phyloP scores from a whole-genome alignment of 768 basidiomycete genomes.

The Solioccasus polychromus region DNA sequence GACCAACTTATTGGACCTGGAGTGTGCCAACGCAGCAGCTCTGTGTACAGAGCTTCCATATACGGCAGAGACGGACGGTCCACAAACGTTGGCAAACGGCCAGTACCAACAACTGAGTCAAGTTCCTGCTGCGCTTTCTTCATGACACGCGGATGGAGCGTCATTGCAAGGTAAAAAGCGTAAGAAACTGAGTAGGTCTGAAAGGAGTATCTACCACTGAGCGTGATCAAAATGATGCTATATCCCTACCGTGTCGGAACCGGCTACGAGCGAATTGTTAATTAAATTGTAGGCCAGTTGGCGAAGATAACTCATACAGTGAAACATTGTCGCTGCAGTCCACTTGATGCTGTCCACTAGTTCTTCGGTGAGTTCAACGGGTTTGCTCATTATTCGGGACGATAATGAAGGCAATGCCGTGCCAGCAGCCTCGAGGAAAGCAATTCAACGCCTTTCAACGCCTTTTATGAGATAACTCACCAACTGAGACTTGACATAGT shows the following conservation, averaged over 20 bases:
- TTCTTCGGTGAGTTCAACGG: conserved; percentile 10
- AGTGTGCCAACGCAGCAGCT: conserved; percentile 22
- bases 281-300: neutral
- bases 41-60: conserved; percentile 25
- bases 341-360: conserved; percentile 16
- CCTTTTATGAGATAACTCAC: conserved; percentile 3
- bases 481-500: conserved; percentile 12
- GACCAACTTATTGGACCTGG: conserved; percentile 11
- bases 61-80: conserved; percentile 27
- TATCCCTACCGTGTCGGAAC: conserved; percentile 24
- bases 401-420: conserved; percentile 14
- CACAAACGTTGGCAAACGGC: conserved; percentile 22
- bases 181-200: conserved; percentile 12
- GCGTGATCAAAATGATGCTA: too few relatives aligned
- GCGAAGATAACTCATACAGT: conserved; percentile 4
- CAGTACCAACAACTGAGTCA: conserved; percentile 23
- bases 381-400: conserved; percentile 6
- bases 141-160: conserved; percentile 25
- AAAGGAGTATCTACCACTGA: too few relatives aligned
- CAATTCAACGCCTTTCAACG: neutral
- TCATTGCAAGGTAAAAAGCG: conserved; percentile 28
- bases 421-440: conserved; percentile 12
- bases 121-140: conserved; percentile 27
- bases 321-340: conserved; percentile 11
- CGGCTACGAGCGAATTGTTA: conserved; percentile 10